Evolutionary conservation across 768 basidiomycete species (phyloP).

Genomic region (Phanerodontia chrysosporium): DNA sequence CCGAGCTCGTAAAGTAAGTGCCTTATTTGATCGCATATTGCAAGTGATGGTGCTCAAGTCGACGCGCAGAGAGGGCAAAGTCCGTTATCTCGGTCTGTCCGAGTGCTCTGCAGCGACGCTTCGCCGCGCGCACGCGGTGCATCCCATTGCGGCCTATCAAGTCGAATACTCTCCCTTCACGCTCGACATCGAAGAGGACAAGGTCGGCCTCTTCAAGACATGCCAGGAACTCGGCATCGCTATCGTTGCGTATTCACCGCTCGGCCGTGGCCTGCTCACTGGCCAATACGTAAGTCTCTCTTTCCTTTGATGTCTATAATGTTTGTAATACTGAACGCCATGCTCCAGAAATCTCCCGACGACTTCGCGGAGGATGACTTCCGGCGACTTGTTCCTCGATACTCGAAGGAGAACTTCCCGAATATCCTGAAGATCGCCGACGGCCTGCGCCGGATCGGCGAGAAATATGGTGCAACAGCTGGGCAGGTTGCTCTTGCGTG

Average conservation of each 20-base stretch:
- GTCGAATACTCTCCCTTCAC: conserved; percentile 29
- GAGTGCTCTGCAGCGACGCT: conserved; percentile 29
- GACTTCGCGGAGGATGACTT: neutral
- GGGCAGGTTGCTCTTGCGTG: conserved; percentile 28
- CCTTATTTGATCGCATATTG: no score
- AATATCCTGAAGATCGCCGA: conserved; percentile 28
- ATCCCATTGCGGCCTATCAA: conserved; percentile 29
- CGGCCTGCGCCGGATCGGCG: conserved; percentile 6
- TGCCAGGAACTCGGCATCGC: conserved; percentile 29
- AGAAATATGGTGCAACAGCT: conserved; percentile 15
- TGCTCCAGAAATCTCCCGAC: neutral
- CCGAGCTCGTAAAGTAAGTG: conserved; percentile 20
- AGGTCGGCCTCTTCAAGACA: conserved; percentile 21
- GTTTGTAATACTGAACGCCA: neutral
- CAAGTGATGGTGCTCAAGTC: no score
- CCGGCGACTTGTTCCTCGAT: conserved; percentile 4
- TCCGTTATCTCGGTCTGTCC: conserved; percentile 34
- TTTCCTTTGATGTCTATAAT: neutral
- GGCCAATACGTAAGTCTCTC: neutral
- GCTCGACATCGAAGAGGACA: conserved; percentile 26
- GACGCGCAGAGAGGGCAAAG: conserved; percentile 30
- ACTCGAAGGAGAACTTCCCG: conserved; percentile 15
- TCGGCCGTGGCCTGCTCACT: conserved; percentile 30
- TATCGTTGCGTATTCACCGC: conserved; percentile 31
- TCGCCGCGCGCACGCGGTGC: conserved; percentile 30